These are phyloP conservation scores for Sporopachydermia quercuum DNA, from an alignment of 805 yeast genomes.

Conservation along the genomic window DNA sequence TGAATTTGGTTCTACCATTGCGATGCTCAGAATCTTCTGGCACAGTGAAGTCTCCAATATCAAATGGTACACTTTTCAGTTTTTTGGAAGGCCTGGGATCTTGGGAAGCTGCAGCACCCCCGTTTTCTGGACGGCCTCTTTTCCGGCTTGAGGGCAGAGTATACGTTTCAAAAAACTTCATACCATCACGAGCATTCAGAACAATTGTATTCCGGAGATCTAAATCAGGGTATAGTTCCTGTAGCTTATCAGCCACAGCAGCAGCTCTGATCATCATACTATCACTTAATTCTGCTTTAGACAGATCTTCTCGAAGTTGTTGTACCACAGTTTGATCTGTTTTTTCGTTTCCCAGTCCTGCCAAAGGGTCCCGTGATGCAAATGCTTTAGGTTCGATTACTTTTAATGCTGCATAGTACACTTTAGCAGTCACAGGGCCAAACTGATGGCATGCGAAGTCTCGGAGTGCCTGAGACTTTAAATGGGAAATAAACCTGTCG, in stretches of 20 bases:
- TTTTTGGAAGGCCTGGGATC: too few relatives aligned
- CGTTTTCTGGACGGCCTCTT: constrained; percentile 3
- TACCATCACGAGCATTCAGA: constrained; percentile 2
- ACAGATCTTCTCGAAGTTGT: not conserved
- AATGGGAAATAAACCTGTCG: constrained; percentile 48
- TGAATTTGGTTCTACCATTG: not conserved
- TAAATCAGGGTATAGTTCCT: constrained; percentile 8
- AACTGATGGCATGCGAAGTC: constrained; percentile 50
- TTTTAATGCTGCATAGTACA: constrained; percentile 45
- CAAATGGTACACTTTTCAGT: constrained; percentile 14
- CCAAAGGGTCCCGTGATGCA: constrained; percentile 14
- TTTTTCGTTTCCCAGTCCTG: constrained; percentile 15
- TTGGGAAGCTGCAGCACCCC: constrained; percentile 3
- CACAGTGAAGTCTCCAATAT: constrained; percentile 3
- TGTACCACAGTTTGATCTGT: constrained; percentile 3
- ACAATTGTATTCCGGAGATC: constrained; percentile 11
- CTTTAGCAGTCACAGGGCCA: constrained; percentile 50
- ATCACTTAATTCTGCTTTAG: constrained; percentile 13
- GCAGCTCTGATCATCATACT: constrained; percentile 20
- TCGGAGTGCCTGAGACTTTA: constrained; percentile 49
- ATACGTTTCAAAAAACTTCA: not conserved
- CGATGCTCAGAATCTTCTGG: constrained; percentile 9
- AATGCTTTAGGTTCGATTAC: constrained; percentile 42
- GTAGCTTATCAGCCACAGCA: constrained; percentile 14
- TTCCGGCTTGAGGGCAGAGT: constrained; percentile 2